Conservation (phyloP, 2,329 filamentous ascomycete species). For the Macrophomina tecta region DNA sequence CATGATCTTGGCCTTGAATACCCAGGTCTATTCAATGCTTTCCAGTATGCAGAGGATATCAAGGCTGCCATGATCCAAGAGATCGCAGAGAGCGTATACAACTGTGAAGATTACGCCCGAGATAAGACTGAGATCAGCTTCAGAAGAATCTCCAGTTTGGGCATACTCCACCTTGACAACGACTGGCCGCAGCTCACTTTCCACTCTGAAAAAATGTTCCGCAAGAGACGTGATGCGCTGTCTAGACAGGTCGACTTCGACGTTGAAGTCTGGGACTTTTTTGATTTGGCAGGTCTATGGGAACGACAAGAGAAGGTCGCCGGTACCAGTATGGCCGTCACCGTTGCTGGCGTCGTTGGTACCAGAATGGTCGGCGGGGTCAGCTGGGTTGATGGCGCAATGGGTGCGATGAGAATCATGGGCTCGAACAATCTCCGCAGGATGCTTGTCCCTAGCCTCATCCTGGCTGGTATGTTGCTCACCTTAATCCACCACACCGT, state of each 20-base stretch:
- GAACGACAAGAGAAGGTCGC: constrained; percentile 94
- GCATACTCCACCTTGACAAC: constrained; percentile 84
- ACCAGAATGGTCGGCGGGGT: constrained; percentile 80
- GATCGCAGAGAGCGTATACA: constrained; percentile 77
- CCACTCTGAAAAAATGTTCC: constrained; percentile 93
- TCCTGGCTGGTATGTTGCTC: constrained; percentile 73
- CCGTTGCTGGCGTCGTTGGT: constrained; percentile 84
- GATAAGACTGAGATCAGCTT: constrained; percentile 79
- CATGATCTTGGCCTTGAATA: constrained; percentile 83
- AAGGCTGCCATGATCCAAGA: constrained; percentile 90
- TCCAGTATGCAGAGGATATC: constrained; percentile 91
- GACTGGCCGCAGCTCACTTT: constrained; percentile 81
- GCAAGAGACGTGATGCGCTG: constrained; percentile 77
- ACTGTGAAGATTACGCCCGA: constrained; percentile 87
- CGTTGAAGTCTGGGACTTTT: constrained; percentile 90
- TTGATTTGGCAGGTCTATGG: constrained; percentile 81
- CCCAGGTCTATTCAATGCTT: constrained; percentile 81
- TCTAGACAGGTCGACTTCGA: constrained; percentile 86
- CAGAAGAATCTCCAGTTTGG: constrained; percentile 84
- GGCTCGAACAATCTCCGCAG: constrained; percentile 81
- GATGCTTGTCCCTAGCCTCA: constrained; percentile 78
- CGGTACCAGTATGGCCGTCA: constrained; percentile 92
- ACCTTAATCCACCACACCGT: background rate
- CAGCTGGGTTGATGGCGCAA: constrained; percentile 86
- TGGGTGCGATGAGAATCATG: constrained; percentile 80